Percentiles rank a stretch among this genome's conserved stretches.
Conservation (phyloP, 768 basidiomycete species). For the Crucibulum laeve region DNA sequence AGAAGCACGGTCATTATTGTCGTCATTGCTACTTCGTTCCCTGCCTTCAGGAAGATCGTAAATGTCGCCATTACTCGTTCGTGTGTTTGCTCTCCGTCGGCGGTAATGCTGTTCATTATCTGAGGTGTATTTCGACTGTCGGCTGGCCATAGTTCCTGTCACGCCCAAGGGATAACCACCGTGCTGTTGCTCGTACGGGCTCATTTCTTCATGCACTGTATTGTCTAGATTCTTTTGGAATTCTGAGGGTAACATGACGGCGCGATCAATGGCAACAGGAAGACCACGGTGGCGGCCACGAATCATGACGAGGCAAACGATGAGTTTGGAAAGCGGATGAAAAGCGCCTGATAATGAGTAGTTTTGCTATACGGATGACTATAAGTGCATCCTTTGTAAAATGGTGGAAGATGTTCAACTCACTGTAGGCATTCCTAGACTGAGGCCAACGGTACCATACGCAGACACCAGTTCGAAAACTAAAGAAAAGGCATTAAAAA, state of each 20-base stretch:
- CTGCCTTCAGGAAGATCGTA: no score
- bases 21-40: no score
- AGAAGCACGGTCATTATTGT: no score
- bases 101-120: no score
- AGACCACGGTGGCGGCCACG: conserved; percentile 89
- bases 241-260: conserved; percentile 76
- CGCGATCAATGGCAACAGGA: conserved; percentile 85
- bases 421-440: conserved; percentile 81
- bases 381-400: neutral
- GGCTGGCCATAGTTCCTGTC: no score
- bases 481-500: conserved; percentile 17
- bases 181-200: no score
- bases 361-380: conserved; percentile 53
- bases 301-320: conserved; percentile 87
- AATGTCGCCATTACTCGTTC: no score
- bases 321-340: conserved; percentile 78
- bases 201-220: no score
- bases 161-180: neutral
- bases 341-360: conserved; percentile 81
- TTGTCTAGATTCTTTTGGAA: conserved; percentile 29
- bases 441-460: conserved; percentile 87
- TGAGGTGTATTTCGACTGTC: no score
- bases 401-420: conserved; percentile 15
- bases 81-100: no score
- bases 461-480: conserved; percentile 88